Base-by-base conservation (phyloP, 129 eudicot genomes). In the Scalesia atractyloides region DNA sequence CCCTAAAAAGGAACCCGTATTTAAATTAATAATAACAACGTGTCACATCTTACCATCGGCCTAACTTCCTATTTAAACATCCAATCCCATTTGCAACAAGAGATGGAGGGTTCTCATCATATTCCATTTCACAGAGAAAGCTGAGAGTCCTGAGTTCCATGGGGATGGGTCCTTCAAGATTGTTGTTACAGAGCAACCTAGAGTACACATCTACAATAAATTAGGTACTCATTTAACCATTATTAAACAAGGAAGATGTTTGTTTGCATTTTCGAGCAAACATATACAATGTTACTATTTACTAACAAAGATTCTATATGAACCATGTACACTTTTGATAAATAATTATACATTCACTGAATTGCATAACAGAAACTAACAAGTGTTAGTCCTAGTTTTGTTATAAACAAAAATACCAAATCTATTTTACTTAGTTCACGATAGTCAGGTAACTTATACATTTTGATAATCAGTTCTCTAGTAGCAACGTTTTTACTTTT, bases 161-260 rank as follows among this genome's bases (percentile, higher is more conserved):
- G 41, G 92, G 95, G 54, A 83, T 75, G 56, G 74, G 58, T 10
- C 87, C 96, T 78, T 86, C 89, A 69, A 93, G 82, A 58, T 85
- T 82, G 77, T 93, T 90, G 60, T 85, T 81, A 34, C 90, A 72
- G 9, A 90, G 96, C 81, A 93, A 76, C 90, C 98, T 93, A 82
- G 33, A 76, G 26, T 6, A 66, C 77, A 64, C 46, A 41, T 7
- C 46, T 41, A 41, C 46, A 2, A 41, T 41, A 41, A 41, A 41
- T 41, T 41, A 41, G 46, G 46, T 6, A 6, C 10, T 41, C 46
- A 41, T 41, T 41, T 41, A 41, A 41, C 46, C 10, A 39, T 39
- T 39, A 8, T 39, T 7, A 7, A 16, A 9, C 51, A 11, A 47
- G n/a, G 51, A 47, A 11, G 51, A 48, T 48, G 14, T 48, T 12